phyloP scores from a whole-genome alignment of 805 yeast genomes.

The Wickerhamiella occidentalis region DNA sequence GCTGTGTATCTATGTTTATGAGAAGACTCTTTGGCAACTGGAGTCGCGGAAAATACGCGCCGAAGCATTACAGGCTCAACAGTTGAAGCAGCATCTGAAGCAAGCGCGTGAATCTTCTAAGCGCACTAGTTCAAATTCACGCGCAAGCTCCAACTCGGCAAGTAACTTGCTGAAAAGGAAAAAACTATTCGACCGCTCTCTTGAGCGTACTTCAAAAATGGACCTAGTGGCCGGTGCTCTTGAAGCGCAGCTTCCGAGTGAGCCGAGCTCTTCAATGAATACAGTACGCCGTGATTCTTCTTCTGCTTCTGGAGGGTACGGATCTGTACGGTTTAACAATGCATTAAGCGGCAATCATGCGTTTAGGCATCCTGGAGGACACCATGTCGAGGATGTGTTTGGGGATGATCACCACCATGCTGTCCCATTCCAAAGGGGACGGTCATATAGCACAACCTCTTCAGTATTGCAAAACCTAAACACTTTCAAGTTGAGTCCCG shows the following conservation, averaged over 20 bases:
- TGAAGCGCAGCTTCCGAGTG: not conserved
- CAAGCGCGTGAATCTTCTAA: constrained; percentile 6
- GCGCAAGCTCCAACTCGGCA: not conserved
- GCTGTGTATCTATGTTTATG: constrained; percentile 27
- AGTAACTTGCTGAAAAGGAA: not conserved
- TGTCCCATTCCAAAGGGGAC: not conserved
- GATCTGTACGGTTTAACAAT: not conserved
- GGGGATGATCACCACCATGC: not conserved
- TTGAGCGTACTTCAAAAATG: constrained; percentile 12
- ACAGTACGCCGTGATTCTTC: not conserved
- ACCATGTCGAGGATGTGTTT: not conserved
- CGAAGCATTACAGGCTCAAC: constrained; percentile 16
- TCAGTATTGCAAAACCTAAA: constrained; percentile 3
- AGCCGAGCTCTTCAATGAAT: constrained; percentile 1
- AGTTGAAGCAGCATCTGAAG: constrained; percentile 17
- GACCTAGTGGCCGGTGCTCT: constrained; percentile 13
- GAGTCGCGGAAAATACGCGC: constrained; percentile 15
- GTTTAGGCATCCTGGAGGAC: not conserved
- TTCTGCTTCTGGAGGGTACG: not conserved
- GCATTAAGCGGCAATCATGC: not conserved
- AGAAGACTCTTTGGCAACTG: constrained; percentile 18
- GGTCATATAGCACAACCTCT: constrained; percentile 8
- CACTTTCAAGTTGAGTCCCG: constrained; percentile 9
- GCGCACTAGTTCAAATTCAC: not conserved
- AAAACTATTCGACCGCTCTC: constrained; percentile 6